Evolutionary conservation across 176 grass and related monocot species (phyloP).

Genomic region (Lolium rigidum): DNA sequence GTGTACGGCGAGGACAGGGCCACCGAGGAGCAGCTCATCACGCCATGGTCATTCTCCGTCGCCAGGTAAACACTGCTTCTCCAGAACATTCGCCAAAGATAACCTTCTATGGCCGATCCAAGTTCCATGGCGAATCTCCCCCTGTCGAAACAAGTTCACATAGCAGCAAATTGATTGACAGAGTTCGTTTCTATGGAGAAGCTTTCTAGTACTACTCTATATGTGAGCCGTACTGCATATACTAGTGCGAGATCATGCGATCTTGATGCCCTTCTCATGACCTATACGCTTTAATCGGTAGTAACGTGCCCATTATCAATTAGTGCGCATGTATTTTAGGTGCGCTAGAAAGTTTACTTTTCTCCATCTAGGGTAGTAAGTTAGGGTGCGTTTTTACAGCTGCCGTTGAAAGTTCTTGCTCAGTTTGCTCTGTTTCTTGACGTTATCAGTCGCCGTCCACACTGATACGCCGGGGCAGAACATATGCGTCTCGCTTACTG

Average conservation of each 20-base stretch:
- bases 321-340: not conserved
- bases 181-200: too few relatives aligned
- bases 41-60: slow-evolving; percentile 90
- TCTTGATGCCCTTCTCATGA: not conserved
- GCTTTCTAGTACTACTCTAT: too few relatives aligned
- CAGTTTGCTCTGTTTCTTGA: not conserved
- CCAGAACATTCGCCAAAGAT: too few relatives aligned
- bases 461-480: not conserved
- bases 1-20: slow-evolving; percentile 88
- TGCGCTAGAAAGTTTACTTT: not conserved
- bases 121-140: too few relatives aligned
- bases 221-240: too few relatives aligned
- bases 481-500: not conserved
- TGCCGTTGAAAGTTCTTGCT: slow-evolving; percentile 1
- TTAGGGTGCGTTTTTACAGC: not conserved
- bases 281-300: not conserved
- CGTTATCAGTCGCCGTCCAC: not conserved
- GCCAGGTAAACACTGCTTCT: slow-evolving; percentile 55
- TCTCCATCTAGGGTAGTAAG: not conserved
- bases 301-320: not conserved
- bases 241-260: too few relatives aligned
- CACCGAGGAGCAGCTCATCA: slow-evolving; percentile 87
- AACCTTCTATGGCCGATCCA: too few relatives aligned
- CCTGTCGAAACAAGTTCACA: too few relatives aligned
- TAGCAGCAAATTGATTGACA: too few relatives aligned